Conservation (phyloP, 129 eudicot species). For the Flaveria ramosissima region DNA sequence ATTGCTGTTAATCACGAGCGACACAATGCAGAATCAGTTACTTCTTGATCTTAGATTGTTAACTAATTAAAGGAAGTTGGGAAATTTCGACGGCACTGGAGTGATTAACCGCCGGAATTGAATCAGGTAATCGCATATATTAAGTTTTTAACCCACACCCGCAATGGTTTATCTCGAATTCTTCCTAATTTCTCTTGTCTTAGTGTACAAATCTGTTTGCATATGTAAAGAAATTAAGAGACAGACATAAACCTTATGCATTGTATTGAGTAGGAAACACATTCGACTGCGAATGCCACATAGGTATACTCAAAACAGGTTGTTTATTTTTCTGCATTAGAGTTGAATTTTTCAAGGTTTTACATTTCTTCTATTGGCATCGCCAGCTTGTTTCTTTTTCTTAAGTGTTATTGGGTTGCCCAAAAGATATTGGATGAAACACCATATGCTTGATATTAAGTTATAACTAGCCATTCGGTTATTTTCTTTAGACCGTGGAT, state of each 20-base stretch:
- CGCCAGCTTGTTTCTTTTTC: neutral
- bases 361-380: neutral
- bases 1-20: no score
- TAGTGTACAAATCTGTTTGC: neutral
- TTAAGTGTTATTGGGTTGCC: neutral
- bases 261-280: slow-evolving; percentile 1
- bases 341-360: neutral
- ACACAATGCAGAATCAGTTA: no score
- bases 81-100: no score
- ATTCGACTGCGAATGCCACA: neutral
- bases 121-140: no score
- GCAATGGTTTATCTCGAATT: no score
- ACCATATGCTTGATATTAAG: neutral
- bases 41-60: no score
- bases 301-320: neutral
- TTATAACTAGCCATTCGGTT: neutral
- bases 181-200: neutral
- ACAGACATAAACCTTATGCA: neutral
- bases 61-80: no score
- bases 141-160: no score
- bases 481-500: no score
- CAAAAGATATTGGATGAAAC: neutral
- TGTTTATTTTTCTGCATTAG: neutral
- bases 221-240: neutral
- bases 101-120: no score